Evolutionary conservation across 495 filamentous ascomycete genomes (phyloP), one percentile per base, ranked within the genome.

Genomic region (Chaetomium tenue): DNA sequence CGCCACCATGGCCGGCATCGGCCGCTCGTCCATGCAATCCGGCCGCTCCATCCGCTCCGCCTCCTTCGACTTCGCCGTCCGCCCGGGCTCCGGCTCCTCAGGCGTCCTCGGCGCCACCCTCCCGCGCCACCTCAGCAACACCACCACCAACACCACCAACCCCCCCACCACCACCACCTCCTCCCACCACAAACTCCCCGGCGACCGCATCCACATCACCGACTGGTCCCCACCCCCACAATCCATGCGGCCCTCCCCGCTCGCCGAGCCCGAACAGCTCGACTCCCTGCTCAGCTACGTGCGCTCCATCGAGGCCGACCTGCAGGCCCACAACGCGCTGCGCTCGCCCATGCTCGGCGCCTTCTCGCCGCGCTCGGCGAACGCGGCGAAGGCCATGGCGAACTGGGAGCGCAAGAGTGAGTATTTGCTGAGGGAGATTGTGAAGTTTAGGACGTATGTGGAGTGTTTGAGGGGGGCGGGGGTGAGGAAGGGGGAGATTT

Each of bases 321-420:
- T 97, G 40, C 82, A 89, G 70, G 83, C 83, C 64, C 94, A 98
- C 76, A 96, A 98, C 69, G 87, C 94, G 69, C 81, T 97, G 47
- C 82, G 93, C 52, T 84, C 85, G 18, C 86, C 90, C 18, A 95
- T 98, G 89, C 80, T 90, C 44, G 80, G 95, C 58, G 92, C 94
- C 66, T 98, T 95, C 73, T 91, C 92, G 23, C 91, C 92, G 1
- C 86, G 93, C 26, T 88, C 93, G 61, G 84, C 86, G 23, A 99
- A 98, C 72, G 81, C 86, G 25, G 76, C 77, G 54, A 93, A 90
- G 75, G 91, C 93, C 2, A 83, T 97, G 88, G 81, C 87, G 5
- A 99, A 99, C 73, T 99, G 95, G 95, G 92, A 99, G 79, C 85
- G 88, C 61, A 97, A 97, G 77, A 93, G 90, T 44, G 87, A 88